Base-by-base conservation (phyloP, 495 filamentous ascomycete species). In the Xylaria sp. region DNA sequence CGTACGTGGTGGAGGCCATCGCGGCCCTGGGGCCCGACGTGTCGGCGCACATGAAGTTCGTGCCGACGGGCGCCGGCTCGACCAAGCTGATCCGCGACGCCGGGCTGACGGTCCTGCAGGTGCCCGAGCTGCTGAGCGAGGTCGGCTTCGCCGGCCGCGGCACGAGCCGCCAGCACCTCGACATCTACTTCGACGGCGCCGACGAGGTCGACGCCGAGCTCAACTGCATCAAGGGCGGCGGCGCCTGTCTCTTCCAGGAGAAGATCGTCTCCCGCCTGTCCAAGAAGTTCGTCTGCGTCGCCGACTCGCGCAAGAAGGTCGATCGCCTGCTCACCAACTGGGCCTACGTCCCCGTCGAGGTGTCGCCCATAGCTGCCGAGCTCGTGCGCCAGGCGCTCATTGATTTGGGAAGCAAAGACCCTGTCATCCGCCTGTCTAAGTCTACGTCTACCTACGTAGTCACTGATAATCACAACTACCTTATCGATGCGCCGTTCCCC, bases 141-240 rank as follows among this genome's bases (percentile, higher is more conserved):
- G 68, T 79, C 3, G 75, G 65, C 26, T 74, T 70, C 74, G 31
- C 71, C 24, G 69, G 69, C 61, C 65, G 53, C 76, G 57, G 72
- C 46, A 21, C 72, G 12, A 73, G 71, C 55, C 71, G 74, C 21
- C 77, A 80, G 68, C 79, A 77, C 63, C 85, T 96, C 63, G 94
- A 97, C 76, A 90, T 98, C 37, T 90, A 90, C 40, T 98, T 98
- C 75, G 95, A 98, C 81, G 95, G 96, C 46, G 97, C 96, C 29
- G 96, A 99, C 79, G 96, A 99, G 84, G 94, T 99, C 35, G 96
- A 99, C 80, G 93, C 93, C 29, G 93, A 94, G 48, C 81, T 99
- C 64, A 99, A 98, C 82, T 93, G 94, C 77, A 97, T 99, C 82
- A 99, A 99, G 84, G 96, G 96, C 57, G 96, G 96, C 19, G 96